A percentile compares a stretch with the other conserved stretches of the same genome.
Conservation (phyloP, 1,284 basidiomycete genomes). For the Puccinia triticina region DNA sequence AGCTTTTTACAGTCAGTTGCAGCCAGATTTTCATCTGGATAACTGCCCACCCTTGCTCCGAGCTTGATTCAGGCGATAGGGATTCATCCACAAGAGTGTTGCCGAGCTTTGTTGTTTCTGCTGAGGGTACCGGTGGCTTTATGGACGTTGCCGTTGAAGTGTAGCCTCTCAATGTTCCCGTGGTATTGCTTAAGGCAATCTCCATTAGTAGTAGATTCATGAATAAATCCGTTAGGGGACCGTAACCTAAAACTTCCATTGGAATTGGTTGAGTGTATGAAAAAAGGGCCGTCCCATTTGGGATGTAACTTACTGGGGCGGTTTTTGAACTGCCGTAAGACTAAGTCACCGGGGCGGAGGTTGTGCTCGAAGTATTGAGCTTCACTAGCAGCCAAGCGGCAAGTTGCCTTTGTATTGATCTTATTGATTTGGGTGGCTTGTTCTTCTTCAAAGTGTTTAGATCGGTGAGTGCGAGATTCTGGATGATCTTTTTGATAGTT, state of each 20-base stretch:
- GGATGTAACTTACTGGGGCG: conserved; percentile 17
- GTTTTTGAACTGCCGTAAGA: background rate
- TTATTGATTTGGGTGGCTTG: background rate
- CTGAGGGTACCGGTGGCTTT: too few species aligned
- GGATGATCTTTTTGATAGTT: background rate
- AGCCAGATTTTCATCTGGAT: too few species aligned
- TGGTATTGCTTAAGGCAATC: background rate
- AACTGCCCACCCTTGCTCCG: too few species aligned
- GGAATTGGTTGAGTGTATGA: background rate
- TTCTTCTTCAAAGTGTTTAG: background rate
- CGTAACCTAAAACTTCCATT: conserved; percentile 4
- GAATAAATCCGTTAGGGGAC: background rate
- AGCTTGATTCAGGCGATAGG: too few species aligned
- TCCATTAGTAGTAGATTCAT: too few species aligned
- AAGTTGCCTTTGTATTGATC: conserved; percentile 2
- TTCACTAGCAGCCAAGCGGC: background rate
- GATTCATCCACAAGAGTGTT: too few species aligned
- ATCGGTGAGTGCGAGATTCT: background rate
- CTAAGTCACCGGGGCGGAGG: background rate
- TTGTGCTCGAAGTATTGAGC: background rate
- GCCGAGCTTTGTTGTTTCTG: too few species aligned
- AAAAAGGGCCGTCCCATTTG: conserved; percentile 15
- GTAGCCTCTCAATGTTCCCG: background rate
- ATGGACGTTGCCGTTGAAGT: background rate
- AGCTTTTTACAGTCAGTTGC: too few species aligned